Conservation (phyloP, 257 asterid genomes). For the Primulina eburnea region DNA sequence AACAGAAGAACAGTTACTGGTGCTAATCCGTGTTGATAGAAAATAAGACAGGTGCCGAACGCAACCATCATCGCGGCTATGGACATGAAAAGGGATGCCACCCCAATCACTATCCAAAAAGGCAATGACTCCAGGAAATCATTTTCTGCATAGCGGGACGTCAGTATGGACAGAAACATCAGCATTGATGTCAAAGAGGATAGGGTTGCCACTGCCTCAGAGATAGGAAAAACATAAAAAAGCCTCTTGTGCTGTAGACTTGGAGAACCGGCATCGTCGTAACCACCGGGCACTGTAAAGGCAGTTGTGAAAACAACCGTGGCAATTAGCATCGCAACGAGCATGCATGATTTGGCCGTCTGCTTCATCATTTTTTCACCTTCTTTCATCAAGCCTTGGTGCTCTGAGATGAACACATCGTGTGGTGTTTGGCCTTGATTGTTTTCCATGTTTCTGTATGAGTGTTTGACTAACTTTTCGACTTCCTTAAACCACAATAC, state of each 20-base stretch:
- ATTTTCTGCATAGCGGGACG: conserved; percentile 30
- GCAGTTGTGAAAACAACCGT: conserved; percentile 38
- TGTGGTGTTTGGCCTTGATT: conserved; percentile 20
- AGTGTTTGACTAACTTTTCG: conserved; percentile 29
- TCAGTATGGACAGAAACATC: conserved; percentile 38
- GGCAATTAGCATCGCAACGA: conserved; percentile 34
- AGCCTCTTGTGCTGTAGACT: conserved; percentile 5
- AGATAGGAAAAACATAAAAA: conserved; percentile 29
- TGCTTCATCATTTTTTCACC: conserved; percentile 41
- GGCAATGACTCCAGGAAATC: conserved; percentile 36
- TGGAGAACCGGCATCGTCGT: conserved; percentile 29
- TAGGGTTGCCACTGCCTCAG: conserved; percentile 33
- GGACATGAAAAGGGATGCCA: conserved; percentile 32
- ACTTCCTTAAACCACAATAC: conserved; percentile 42
- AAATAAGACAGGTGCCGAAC: conserved; percentile 25
- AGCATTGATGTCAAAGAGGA: conserved; percentile 32
- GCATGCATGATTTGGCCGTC: conserved; percentile 35
- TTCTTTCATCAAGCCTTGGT: conserved; percentile 25
- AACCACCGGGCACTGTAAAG: conserved; percentile 43
- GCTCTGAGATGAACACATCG: conserved; percentile 23
- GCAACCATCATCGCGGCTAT: conserved; percentile 37
- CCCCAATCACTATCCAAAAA: conserved; percentile 31
- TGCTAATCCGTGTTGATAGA: conserved; percentile 27
- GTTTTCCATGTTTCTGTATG: conserved; percentile 20
- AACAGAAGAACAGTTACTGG: neutral